A percentile compares a stretch with the other conserved stretches of the same genome.
phyloP scores from a whole-genome alignment of 208 protist species.

The Wallacemonas sp. region DNA sequence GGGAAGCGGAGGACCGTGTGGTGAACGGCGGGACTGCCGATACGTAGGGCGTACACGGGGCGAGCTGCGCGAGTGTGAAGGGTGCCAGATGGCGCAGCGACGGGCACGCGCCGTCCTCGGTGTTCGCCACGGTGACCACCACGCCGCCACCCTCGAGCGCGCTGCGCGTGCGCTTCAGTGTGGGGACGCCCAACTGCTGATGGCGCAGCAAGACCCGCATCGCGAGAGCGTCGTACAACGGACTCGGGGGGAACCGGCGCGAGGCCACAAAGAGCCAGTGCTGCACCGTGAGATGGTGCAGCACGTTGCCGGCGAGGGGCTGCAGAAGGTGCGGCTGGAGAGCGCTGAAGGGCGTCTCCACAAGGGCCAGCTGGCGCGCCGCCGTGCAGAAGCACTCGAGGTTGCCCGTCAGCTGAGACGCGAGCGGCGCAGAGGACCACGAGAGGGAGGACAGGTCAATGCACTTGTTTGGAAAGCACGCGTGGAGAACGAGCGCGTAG shows the following conservation, averaged over 20 bases:
- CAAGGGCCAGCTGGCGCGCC: slow-evolving; percentile 35
- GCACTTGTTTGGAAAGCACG: slow-evolving; percentile 53
- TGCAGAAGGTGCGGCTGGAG: slow-evolving; percentile 51
- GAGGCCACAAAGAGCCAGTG: slow-evolving; percentile 75
- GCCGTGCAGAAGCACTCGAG: slow-evolving; percentile 58
- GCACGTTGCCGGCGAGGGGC: slow-evolving; percentile 33
- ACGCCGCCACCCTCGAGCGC: background rate
- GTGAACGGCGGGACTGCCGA: slow-evolving; percentile 22
- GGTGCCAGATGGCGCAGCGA: slow-evolving; percentile 6
- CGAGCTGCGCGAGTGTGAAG: background rate
- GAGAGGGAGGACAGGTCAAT: slow-evolving; percentile 56
- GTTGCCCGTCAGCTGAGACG: slow-evolving; percentile 57
- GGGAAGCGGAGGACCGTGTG: background rate
- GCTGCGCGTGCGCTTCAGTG: slow-evolving; percentile 24
- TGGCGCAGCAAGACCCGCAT: slow-evolving; percentile 47
- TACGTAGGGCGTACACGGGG: slow-evolving; percentile 17
- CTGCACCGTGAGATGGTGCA: slow-evolving; percentile 73
- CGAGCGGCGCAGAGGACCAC: slow-evolving; percentile 57
- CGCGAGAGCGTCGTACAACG: slow-evolving; percentile 41
- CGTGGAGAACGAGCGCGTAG: slow-evolving; percentile 67
- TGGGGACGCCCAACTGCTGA: slow-evolving; percentile 55
- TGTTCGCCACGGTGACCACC: slow-evolving; percentile 13
- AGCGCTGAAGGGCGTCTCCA: slow-evolving; percentile 44
- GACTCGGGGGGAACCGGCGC: slow-evolving; percentile 43
- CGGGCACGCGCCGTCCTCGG: slow-evolving; percentile 16